Percentiles rank a stretch among this genome's conserved stretches.
Conservation (phyloP, 2,329 filamentous ascomycete genomes). For the Apiospora pterosperma region DNA sequence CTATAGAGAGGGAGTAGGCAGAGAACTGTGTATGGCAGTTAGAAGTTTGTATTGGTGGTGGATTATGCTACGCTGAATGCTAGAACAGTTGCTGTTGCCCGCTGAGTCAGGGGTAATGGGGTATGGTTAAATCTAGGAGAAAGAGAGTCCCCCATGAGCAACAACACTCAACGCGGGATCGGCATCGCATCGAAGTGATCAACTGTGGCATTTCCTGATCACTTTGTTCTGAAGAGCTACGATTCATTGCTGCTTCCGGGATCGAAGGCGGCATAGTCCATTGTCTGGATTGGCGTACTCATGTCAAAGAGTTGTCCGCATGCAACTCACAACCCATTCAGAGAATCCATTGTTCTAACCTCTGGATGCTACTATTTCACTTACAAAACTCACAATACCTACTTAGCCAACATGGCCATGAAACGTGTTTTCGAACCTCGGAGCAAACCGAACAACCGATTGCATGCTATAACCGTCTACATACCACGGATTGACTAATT, state of each 20-base stretch:
- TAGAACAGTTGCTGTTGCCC: not conserved
- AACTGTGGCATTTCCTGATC: not conserved
- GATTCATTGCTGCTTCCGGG: not conserved
- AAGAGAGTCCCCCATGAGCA: not conserved
- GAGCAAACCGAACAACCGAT: too few relatives aligned
- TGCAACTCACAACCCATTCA: not conserved
- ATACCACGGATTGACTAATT: too few relatives aligned
- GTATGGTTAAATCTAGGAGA: not conserved
- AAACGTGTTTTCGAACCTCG: too few relatives aligned
- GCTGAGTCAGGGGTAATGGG: not conserved
- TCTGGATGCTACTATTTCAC: not conserved
- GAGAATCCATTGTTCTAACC: not conserved
- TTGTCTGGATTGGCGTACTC: not conserved
- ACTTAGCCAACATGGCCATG: too few relatives aligned
- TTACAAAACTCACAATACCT: too few relatives aligned
- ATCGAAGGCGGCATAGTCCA: not conserved
- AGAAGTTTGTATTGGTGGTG: not conserved
- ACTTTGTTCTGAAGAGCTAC: not conserved
- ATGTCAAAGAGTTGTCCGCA: not conserved
- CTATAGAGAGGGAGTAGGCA: not conserved
- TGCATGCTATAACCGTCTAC: too few relatives aligned
- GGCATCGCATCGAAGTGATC: not conserved
- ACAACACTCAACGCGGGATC: not conserved
- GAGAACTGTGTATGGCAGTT: not conserved
- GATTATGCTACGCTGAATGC: not conserved